Evolutionary conservation across 345 rosid genomes (phyloP).

Genomic region (Ailanthus altissimus): DNA sequence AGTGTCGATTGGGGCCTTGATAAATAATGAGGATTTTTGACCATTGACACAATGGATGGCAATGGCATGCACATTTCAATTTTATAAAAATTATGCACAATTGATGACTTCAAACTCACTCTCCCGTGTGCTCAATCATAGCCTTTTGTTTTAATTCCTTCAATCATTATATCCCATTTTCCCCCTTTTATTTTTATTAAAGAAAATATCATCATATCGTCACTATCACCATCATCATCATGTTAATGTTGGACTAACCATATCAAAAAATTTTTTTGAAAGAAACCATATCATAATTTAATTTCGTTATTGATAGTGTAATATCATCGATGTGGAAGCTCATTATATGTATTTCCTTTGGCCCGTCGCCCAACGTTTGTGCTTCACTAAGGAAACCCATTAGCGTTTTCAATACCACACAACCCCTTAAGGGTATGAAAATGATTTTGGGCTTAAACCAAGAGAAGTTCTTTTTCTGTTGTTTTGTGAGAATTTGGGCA

Average conservation of each 20-base stretch:
- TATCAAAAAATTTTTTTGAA: too few relatives aligned
- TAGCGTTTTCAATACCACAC: too few relatives aligned
- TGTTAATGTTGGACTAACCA: too few relatives aligned
- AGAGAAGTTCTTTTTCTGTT: too few relatives aligned
- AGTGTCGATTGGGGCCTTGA: not conserved
- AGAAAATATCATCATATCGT: not conserved
- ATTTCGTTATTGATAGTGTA: not conserved
- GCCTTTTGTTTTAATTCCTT: not conserved
- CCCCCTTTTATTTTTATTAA: not conserved
- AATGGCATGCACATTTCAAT: not conserved
- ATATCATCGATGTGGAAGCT: too few relatives aligned
- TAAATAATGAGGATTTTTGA: not conserved
- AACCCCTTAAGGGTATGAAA: too few relatives aligned
- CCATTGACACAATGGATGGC: not conserved
- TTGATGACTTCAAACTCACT: slow-evolving; percentile 9
- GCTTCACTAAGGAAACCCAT: too few relatives aligned
- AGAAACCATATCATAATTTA: too few relatives aligned
- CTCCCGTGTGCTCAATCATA: slow-evolving; percentile 25
- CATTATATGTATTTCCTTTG: too few relatives aligned
- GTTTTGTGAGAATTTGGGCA: too few relatives aligned
- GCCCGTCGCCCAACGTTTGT: too few relatives aligned
- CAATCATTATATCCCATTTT: slow-evolving; percentile 3
- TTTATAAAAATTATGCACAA: not conserved
- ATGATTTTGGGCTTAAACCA: too few relatives aligned
- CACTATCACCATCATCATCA: slow-evolving; percentile 1